phyloP scores from a whole-genome alignment of 179 eudicot species.

The Spinacia oleracea region DNA sequence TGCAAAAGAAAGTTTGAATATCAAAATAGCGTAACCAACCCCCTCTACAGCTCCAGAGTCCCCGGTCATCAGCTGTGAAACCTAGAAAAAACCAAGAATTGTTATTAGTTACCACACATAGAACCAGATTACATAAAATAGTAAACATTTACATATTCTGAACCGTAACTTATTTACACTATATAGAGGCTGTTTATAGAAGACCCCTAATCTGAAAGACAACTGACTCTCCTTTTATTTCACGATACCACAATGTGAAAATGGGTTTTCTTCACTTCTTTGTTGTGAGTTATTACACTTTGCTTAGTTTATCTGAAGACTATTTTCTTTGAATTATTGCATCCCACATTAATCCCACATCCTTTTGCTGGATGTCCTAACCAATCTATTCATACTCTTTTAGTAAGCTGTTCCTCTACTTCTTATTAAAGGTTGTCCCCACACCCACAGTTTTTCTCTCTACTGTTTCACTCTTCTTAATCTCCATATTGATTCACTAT shows the following conservation, averaged over 20 bases:
- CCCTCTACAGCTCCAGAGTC: conserved; percentile 75
- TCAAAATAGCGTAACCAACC: conserved; percentile 45
- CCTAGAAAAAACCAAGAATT: conserved; percentile 38
- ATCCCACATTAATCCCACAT: too few relatives aligned
- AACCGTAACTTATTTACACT: neutral
- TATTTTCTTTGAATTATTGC: neutral
- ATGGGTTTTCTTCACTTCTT: neutral
- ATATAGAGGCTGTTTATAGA: neutral
- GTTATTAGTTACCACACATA: neutral
- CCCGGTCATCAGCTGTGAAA: conserved; percentile 62
- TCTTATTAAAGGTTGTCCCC: too few relatives aligned
- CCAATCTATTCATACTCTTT: too few relatives aligned
- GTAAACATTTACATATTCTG: neutral
- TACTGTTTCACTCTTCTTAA: too few relatives aligned
- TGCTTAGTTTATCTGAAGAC: neutral
- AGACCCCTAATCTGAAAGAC: neutral
- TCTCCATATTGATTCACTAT: too few relatives aligned
- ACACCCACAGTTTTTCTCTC: too few relatives aligned
- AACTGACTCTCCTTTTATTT: neutral
- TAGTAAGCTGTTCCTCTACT: too few relatives aligned
- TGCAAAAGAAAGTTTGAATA: conserved; percentile 1
- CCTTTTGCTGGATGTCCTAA: too few relatives aligned
- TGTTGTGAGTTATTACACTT: neutral
- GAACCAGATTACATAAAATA: neutral
- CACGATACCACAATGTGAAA: neutral